Percentiles rank a stretch among this genome's conserved stretches.
phyloP scores from a whole-genome alignment of 2,329 filamentous ascomycete genomes.

The Neoarthrinium moseri region DNA sequence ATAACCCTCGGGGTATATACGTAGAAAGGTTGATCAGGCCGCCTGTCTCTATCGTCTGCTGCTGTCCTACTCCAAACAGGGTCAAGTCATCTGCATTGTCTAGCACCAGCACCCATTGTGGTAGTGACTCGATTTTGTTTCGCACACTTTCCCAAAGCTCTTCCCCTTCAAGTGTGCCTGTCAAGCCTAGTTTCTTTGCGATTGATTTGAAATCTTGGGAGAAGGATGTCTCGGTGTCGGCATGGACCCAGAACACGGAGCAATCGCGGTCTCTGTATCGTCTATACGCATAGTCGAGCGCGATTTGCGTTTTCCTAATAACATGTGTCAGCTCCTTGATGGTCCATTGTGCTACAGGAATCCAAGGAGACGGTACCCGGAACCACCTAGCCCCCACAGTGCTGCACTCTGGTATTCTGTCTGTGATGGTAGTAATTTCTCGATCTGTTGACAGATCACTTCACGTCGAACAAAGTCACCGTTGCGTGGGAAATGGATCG shows the following conservation, averaged over 20 bases:
- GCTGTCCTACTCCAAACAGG: slow-evolving; percentile 22
- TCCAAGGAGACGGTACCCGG: too few relatives aligned
- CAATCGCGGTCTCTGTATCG: not conserved
- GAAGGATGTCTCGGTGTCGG: slow-evolving; percentile 8
- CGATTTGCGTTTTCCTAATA: too few relatives aligned
- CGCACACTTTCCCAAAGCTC: slow-evolving; percentile 17
- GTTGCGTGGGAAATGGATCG: too few relatives aligned
- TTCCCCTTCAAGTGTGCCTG: too few relatives aligned
- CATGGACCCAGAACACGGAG: slow-evolving; percentile 7
- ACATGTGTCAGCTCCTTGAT: too few relatives aligned
- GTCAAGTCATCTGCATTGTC: slow-evolving; percentile 32
- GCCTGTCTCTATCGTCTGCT: not conserved
- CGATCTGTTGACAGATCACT: too few relatives aligned
- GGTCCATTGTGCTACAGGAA: too few relatives aligned
- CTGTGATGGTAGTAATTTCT: too few relatives aligned
- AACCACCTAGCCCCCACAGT: too few relatives aligned
- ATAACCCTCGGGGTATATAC: slow-evolving; percentile 23
- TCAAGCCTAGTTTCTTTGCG: slow-evolving; percentile 3
- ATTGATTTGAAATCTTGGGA: slow-evolving; percentile 8
- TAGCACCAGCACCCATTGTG: slow-evolving; percentile 28
- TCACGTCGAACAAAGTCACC: too few relatives aligned
- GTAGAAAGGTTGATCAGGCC: slow-evolving; percentile 8
- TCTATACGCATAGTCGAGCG: too few relatives aligned
- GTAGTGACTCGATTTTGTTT: slow-evolving; percentile 13
- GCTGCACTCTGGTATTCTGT: too few relatives aligned